Conservation (phyloP, 495 filamentous ascomycete genomes). For the Sordaria brevicollis region DNA sequence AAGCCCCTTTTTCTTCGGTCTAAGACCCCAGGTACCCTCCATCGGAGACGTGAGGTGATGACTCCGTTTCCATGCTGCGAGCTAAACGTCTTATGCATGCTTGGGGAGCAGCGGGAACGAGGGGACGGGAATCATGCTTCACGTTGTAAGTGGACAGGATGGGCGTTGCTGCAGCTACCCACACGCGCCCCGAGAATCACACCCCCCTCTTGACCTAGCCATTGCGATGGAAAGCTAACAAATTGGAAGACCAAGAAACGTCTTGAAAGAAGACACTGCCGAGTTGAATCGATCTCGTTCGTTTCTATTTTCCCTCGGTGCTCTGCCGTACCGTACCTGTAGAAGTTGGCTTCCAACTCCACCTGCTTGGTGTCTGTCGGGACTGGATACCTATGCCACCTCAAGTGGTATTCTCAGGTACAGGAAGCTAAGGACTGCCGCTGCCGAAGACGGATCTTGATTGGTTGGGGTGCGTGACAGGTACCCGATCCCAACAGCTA, state of each 20-base stretch:
- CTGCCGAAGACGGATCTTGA: neutral
- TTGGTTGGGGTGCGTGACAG: neutral
- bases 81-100: neutral
- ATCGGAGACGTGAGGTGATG: neutral
- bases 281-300: neutral
- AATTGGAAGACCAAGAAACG: neutral
- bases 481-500: neutral
- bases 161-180: neutral
- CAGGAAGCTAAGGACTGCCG: neutral
- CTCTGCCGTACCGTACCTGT: too few species aligned
- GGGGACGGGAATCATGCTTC: neutral
- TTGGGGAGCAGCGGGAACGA: neutral
- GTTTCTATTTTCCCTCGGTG: neutral
- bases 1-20: neutral
- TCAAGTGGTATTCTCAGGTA: neutral
- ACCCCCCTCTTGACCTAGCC: neutral
- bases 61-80: neutral
- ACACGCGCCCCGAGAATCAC: neutral
- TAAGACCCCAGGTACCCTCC: neutral
- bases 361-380: neutral
- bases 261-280: neutral
- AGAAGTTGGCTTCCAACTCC: neutral
- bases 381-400: neutral
- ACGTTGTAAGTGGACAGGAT: neutral
- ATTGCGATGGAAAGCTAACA: neutral